Conservation (phyloP, 257 asterid species). For the Scutellaria galericulata region DNA sequence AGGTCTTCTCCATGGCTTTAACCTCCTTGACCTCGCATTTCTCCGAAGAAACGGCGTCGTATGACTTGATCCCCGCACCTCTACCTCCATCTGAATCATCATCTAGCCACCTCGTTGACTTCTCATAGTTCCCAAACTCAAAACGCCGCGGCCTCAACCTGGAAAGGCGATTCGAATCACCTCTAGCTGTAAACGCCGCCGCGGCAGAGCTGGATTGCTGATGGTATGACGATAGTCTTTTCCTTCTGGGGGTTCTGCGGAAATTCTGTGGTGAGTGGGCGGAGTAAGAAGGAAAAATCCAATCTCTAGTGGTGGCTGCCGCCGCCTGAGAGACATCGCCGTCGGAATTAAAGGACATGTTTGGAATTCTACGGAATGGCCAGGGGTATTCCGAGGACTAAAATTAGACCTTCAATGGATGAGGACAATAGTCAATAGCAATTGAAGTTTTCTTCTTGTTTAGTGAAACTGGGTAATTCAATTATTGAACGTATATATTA, state of each 20-base stretch:
- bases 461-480: no score
- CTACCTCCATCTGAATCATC: slow-evolving; percentile 32
- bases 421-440: no score
- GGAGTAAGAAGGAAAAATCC: slow-evolving; percentile 80
- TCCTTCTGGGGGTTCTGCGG: slow-evolving; percentile 51
- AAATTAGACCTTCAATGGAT: no score
- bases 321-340: slow-evolving; percentile 45
- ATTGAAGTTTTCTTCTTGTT: no score
- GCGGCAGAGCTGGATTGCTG: slow-evolving; percentile 41
- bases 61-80: slow-evolving; percentile 24
- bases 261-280: slow-evolving; percentile 46
- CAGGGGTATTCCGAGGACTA: neutral
- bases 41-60: slow-evolving; percentile 40
- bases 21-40: slow-evolving; percentile 37
- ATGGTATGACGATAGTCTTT: slow-evolving; percentile 65
- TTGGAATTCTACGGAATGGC: slow-evolving; percentile 21
- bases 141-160: slow-evolving; percentile 51
- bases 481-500: no score
- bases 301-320: slow-evolving; percentile 54
- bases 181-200: slow-evolving; percentile 32
- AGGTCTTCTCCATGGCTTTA: slow-evolving; percentile 36
- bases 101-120: slow-evolving; percentile 45
- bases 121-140: slow-evolving; percentile 41
- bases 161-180: slow-evolving; percentile 35
- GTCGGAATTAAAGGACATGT: slow-evolving; percentile 60